Conservation (phyloP, 768 basidiomycete species). For the Phanerochaete carnosa region DNA sequence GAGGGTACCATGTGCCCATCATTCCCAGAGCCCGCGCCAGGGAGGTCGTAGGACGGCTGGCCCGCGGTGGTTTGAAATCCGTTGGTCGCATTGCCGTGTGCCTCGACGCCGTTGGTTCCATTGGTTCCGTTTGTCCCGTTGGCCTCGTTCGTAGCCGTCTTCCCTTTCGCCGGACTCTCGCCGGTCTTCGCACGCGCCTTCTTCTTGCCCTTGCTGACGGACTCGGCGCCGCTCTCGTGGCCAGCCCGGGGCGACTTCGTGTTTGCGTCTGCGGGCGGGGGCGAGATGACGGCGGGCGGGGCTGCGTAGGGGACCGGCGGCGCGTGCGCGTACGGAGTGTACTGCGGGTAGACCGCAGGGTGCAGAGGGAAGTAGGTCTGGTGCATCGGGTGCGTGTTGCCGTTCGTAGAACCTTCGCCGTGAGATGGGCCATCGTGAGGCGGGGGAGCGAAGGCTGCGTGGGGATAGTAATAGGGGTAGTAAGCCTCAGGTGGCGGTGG, state of each 20-base stretch:
- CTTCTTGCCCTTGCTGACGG: conserved; percentile 29
- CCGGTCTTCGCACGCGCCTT: conserved; percentile 19
- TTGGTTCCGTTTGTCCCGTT: neutral
- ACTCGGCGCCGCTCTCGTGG: conserved; percentile 15
- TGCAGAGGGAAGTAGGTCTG: conserved; percentile 34
- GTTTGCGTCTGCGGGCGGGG: conserved; percentile 20
- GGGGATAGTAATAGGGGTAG: conserved; percentile 42
- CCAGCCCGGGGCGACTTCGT: neutral
- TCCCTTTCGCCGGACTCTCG: conserved; percentile 32
- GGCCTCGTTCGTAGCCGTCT: conserved; percentile 21
- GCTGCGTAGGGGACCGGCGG: conserved; percentile 18
- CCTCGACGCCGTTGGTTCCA: conserved; percentile 1
- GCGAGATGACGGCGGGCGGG: conserved; percentile 13
- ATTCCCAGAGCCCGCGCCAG: conserved; percentile 8
- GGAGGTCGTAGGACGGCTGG: conserved; percentile 3
- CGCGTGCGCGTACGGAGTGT: conserved; percentile 28
- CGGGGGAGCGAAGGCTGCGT: conserved; percentile 41
- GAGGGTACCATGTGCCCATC: conserved; percentile 1
- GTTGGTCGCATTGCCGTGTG: conserved; percentile 2
- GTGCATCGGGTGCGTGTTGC: conserved; percentile 27
- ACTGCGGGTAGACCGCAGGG: conserved; percentile 37
- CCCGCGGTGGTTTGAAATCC: neutral
- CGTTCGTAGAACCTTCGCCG: conserved; percentile 30
- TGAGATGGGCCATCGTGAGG: conserved; percentile 36
- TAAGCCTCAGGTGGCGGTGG: conserved; percentile 33